Base-by-base conservation (phyloP, 2,329 filamentous ascomycete species). In the Fusarium xylarioides region DNA sequence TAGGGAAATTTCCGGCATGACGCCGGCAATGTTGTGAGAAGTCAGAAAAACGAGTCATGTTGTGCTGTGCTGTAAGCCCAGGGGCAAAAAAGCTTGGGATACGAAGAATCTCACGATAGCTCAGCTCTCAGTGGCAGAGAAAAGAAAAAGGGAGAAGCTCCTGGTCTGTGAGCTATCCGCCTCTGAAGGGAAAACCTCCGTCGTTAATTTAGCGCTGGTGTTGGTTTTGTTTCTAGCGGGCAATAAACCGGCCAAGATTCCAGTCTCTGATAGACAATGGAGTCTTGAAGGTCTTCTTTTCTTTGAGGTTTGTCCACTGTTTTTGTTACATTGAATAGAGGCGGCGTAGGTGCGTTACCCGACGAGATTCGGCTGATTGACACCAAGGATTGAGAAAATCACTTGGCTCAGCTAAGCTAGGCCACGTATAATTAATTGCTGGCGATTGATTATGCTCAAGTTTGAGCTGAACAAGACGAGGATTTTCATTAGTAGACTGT, bases 1-100 rank as follows among this genome's bases (percentile, higher is more conserved):
- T 52, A n/a, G 30, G 38, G 59, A 64, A 74, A 74, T 74, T 61
- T 74, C 71, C 63, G 67, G 35, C 42, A 46, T 59, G 68, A 44
- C 11, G 40, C 61, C 57, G 38, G 42, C 26, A 32, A n/a, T 7
- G 32, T 46, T 40, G 32, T 26, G 15, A 19, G 54, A 69, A 38
- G 46, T 32, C 52, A 57, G 43, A 58, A 40, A 52, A 44, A 32
- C 63, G 71, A 74, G 71, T 74, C 71, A 74, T 74, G 70, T 23
- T 34, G 23, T 52, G 18, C 35, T 34, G 23, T 52, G 18, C 35
- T 42, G 32, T 14, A 61, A 47, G 37, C 37, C 38, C 58, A 73
- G 63, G 71, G 67, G 66, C 37, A 35, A 42, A 61, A 66, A 23
- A 56, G 28, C 34, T 40, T 43, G 26, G 28, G 15, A 49, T 46